Evolutionary conservation across 164 flowering plant species (phyloP).

Genomic region (Tinospora cordifolia): DNA sequence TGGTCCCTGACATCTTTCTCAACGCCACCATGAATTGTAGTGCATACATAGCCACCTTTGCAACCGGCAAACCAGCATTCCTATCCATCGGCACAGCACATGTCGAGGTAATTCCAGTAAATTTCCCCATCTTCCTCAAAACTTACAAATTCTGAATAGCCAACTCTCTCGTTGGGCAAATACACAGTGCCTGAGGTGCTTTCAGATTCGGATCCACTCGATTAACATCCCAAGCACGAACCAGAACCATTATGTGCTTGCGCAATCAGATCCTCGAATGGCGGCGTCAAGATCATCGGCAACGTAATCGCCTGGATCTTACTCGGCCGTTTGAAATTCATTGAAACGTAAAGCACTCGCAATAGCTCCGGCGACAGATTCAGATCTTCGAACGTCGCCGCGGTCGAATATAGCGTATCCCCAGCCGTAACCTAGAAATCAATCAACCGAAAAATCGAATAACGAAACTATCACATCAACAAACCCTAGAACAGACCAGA

Average conservation of each 20-base stretch:
- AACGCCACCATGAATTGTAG: slow-evolving; percentile 74
- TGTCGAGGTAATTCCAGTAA: slow-evolving; percentile 64
- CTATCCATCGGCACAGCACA: slow-evolving; percentile 60
- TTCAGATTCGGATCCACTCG: slow-evolving; percentile 62
- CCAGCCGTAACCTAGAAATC: slow-evolving; percentile 53
- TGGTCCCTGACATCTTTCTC: slow-evolving; percentile 64
- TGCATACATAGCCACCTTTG: slow-evolving; percentile 61
- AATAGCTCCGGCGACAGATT: slow-evolving; percentile 63
- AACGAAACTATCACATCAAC: background rate
- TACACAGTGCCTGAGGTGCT: slow-evolving; percentile 86
- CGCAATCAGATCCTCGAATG: slow-evolving; percentile 67
- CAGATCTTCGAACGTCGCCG: slow-evolving; percentile 70
- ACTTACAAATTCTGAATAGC: slow-evolving; percentile 90
- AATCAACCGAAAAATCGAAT: background rate
- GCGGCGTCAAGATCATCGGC: slow-evolving; percentile 93
- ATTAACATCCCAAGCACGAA: slow-evolving; percentile 92
- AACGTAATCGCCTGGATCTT: slow-evolving; percentile 80
- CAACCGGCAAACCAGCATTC: slow-evolving; percentile 28
- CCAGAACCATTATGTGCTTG: slow-evolving; percentile 98
- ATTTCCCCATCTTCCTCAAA: slow-evolving; percentile 74
- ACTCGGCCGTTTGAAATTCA: slow-evolving; percentile 80
- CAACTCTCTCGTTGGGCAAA: slow-evolving; percentile 89
- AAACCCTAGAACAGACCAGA: background rate
- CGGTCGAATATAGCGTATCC: slow-evolving; percentile 76
- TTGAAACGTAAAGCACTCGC: slow-evolving; percentile 75